Base-by-base conservation (phyloP, 345 rosid genomes). In the Pistacia vera region DNA sequence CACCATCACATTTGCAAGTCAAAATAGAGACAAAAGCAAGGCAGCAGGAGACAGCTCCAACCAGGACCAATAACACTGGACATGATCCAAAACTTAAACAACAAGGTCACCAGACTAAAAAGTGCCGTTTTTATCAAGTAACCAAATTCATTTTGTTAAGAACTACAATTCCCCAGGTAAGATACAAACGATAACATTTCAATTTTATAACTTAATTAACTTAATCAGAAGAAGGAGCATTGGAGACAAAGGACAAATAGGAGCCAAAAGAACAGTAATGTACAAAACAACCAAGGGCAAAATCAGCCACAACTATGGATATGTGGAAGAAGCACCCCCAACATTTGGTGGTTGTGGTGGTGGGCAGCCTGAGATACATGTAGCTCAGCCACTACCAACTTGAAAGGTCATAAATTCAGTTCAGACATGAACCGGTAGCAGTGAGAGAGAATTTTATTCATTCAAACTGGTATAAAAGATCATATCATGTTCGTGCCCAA, bases 1-100 rank as follows among this genome's bases (percentile, higher is more conserved):
- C 9, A 56, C 60, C 64, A 51, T 41, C 64, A 51, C 71, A 75
- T 64, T 14, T 6, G 65, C 52, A 65, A 65, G 44, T 52, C 59
- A 66, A 25, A 66, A 13, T 25, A 48, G 11, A 66, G 12, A 66
- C 36, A 13, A 65, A 65, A 44, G 28, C 17, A 46, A 12, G 57
- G 56, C 8, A 66, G 14, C 35, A 59, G 36, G 7, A 66, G 35
- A 20, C 35, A 44, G 56, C 12, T 12, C 5, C 22, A 8, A 44
- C 4, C 25, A 41, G 11, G 46, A 46, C 9, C 4, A 28, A 44
- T 44, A 20, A 20, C 46, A 44, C 16, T 20, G 36, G 66, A 69
- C 56, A 28, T 11, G 11, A 70, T 11, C 28, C 11, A 70, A 55
- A 22, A 59, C 12, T 44, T 13, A 72, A 60, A 72, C 41, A 20